A percentile compares a stretch with the other conserved stretches of the same genome.
Evolutionary conservation across 768 basidiomycete species (phyloP).

Genomic region (Pleurotus platypus): DNA sequence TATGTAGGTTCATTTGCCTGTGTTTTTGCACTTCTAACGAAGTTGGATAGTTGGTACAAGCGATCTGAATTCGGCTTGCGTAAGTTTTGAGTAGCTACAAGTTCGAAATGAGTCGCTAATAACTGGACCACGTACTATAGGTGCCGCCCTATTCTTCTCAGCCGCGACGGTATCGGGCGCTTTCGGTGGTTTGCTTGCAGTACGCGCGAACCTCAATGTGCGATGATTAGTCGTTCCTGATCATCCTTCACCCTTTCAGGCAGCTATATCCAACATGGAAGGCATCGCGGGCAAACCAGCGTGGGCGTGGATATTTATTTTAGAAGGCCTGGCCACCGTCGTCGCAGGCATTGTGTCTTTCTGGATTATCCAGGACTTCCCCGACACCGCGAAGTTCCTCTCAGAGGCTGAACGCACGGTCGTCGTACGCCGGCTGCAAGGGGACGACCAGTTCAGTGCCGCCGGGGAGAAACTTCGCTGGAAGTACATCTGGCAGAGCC

Average conservation of each 20-base stretch:
- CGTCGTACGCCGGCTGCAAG: conserved; percentile 61
- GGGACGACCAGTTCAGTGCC: conserved; percentile 69
- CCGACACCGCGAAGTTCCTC: conserved; percentile 76
- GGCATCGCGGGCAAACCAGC: conserved; percentile 66
- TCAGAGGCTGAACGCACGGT: conserved; percentile 66
- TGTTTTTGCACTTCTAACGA: background rate
- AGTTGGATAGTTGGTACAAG: conserved; percentile 41
- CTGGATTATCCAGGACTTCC: conserved; percentile 82
- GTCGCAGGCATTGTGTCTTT: conserved; percentile 64
- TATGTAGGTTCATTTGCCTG: conserved; percentile 22
- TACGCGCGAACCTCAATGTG: conserved; percentile 19
- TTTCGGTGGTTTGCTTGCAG: conserved; percentile 74
- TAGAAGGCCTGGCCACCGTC: conserved; percentile 68
- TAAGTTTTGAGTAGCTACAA: conserved; percentile 13
- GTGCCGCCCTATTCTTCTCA: conserved; percentile 66
- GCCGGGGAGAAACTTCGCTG: conserved; percentile 58
- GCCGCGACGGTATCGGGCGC: conserved; percentile 83
- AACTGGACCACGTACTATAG: conserved; percentile 29
- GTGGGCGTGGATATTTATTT: conserved; percentile 41
- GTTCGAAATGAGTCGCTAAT: conserved; percentile 37
- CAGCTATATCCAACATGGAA: conserved; percentile 68
- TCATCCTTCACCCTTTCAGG: conserved; percentile 23
- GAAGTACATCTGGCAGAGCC: conserved; percentile 56
- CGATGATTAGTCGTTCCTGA: background rate
- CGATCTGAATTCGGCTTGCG: conserved; percentile 73